phyloP scores from a whole-genome alignment of 371 early-diverging fungal genomes.

The Dinochytrium kinnereticum region DNA sequence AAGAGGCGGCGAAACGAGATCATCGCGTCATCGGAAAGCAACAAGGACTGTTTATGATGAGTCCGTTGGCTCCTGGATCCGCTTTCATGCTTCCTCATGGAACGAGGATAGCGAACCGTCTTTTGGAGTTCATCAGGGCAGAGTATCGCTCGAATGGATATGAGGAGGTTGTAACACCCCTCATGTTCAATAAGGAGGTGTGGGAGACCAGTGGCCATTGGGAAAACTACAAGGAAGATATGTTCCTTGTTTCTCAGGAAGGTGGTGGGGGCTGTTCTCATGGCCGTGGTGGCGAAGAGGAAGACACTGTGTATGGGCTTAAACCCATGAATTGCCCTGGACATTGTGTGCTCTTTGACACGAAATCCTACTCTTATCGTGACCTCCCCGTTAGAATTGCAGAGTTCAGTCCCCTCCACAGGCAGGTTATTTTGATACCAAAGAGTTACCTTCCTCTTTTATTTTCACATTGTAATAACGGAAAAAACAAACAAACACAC shows the following conservation, averaged over 20 bases:
- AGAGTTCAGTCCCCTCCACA: slow-evolving; percentile 94
- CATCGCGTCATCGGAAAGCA: slow-evolving; percentile 65
- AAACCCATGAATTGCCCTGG: slow-evolving; percentile 99
- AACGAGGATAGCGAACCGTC: slow-evolving; percentile 81
- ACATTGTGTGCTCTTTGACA: slow-evolving; percentile 92
- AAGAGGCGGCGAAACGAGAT: slow-evolving; percentile 53
- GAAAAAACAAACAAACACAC: too few species aligned
- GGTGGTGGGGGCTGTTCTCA: slow-evolving; percentile 43
- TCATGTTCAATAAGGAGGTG: slow-evolving; percentile 93
- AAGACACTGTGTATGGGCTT: slow-evolving; percentile 74
- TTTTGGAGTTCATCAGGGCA: slow-evolving; percentile 61
- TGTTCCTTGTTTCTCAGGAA: slow-evolving; percentile 45
- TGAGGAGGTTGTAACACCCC: slow-evolving; percentile 96
- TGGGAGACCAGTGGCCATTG: slow-evolving; percentile 99
- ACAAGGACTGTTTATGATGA: slow-evolving; percentile 73
- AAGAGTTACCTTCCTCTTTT: too few species aligned
- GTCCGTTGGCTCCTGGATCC: slow-evolving; percentile 87
- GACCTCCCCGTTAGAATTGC: slow-evolving; percentile 93
- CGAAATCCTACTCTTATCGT: slow-evolving; percentile 82
- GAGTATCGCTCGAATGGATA: slow-evolving; percentile 83
- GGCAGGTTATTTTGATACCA: too few species aligned
- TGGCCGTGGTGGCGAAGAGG: slow-evolving; percentile 51
- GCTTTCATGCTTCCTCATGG: slow-evolving; percentile 96
- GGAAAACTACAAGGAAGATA: slow-evolving; percentile 86
- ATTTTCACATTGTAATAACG: too few species aligned